phyloP scores from a whole-genome alignment of 73 alveolate species.

The Breviolum minutum region DNA sequence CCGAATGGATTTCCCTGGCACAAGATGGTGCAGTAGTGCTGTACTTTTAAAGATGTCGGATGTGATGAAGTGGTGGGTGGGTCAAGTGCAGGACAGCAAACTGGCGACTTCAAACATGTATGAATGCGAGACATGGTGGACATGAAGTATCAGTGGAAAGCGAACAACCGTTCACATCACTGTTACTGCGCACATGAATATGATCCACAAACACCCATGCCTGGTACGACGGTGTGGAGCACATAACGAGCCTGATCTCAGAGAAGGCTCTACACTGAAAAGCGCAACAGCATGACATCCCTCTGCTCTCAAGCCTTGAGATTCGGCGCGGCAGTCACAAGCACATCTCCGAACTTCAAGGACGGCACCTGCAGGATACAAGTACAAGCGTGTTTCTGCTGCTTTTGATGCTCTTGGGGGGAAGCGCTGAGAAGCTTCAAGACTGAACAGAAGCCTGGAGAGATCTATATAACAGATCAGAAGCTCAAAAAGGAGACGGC shows the following conservation, averaged over 20 bases:
- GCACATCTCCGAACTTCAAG: slow-evolving; percentile 47
- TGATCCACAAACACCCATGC: not conserved
- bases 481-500: no score
- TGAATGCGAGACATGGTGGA: no score
- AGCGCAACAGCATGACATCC: not conserved
- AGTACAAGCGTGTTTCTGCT: no score
- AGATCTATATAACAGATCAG: no score
- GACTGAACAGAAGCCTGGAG: not conserved
- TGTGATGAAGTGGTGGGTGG: not conserved
- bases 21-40: no score
- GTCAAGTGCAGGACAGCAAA: no score
- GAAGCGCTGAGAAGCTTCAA: no score
- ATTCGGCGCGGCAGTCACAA: slow-evolving; percentile 60
- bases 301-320: slow-evolving; percentile 22
- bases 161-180: not conserved
- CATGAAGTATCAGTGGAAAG: no score
- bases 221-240: slow-evolving; percentile 87
- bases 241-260: slow-evolving; percentile 25
- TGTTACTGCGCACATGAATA: no score
- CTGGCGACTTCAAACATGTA: no score
- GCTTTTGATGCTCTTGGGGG: not conserved
- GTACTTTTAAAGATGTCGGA: not conserved
- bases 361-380: not conserved
- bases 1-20: no score
- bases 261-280: not conserved